Base-by-base conservation (phyloP, 257 asterid genomes). In the Leonotis leonurus region DNA sequence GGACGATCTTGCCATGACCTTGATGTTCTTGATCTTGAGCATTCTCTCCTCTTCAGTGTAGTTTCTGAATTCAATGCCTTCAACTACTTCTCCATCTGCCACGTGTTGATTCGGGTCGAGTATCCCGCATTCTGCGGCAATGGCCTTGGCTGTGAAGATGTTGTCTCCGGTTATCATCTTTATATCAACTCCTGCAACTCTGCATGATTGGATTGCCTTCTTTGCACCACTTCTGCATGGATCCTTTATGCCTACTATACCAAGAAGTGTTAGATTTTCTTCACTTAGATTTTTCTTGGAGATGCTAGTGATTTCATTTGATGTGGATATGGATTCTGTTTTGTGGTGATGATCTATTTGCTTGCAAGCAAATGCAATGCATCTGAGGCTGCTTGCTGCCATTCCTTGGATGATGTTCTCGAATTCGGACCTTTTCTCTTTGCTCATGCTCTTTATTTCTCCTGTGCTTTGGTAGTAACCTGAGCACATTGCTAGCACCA, bases 1-100 rank as follows among this genome's bases (percentile, higher is more conserved):
- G 36, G 90, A 81, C 17, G 93, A 76, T 71, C 92, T 72, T 8
- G 86, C 93, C 82, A 88, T 77, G 13, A 88, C 95, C 0, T 73
- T 70, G 35, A 88, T 83, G 12, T 16, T 63, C 6, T 70, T 71
- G 60, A 75, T 77, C 41, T 56, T 81, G 16, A 56, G 60, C 16
- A 53, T 11, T 30, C 82, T 66, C 68, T 82, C 90, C 13, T 72
- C 74, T 0, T 59, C 45, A 0, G 83, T 37, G 57, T 75, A 78
- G 73, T 32, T 78, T 56, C 75, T 71, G 30, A 88, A 85, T 35
- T 66, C 78, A 6, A 11, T 41, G n/a, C 89, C 87, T 61, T 86
- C 86, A 7, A 89, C 45, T 6, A 89, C 79, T 74, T 71, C 76
- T 3, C 73, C 82, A 0, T 11, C 13, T 2, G 61, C 22, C 3